phyloP scores from a whole-genome alignment of 768 basidiomycete genomes.

The Lentinula lateritia region DNA sequence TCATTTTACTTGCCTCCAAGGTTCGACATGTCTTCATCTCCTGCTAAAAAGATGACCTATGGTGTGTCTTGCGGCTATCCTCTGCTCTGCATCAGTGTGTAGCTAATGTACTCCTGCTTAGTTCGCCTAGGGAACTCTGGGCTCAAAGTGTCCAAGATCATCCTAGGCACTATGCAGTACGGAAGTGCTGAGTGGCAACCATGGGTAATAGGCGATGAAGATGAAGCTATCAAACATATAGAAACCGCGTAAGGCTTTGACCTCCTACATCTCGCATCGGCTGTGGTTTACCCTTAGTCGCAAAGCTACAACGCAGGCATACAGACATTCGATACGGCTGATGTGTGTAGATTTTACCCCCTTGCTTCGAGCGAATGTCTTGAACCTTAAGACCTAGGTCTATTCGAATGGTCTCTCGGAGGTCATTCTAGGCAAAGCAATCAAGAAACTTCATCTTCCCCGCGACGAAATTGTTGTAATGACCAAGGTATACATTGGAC shows the following conservation, averaged over 20 bases:
- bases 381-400: conserved; percentile 19
- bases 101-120: conserved; percentile 8
- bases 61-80: conserved; percentile 1
- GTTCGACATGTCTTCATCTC: background rate
- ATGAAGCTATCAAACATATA: conserved; percentile 31
- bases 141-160: conserved; percentile 39
- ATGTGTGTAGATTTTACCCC: conserved; percentile 6
- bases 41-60: background rate
- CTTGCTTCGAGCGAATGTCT: conserved; percentile 13
- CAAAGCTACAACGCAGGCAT: conserved; percentile 21
- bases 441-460: conserved; percentile 38
- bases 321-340: conserved; percentile 23
- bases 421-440: conserved; percentile 40
- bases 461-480: conserved; percentile 49
- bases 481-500: conserved; percentile 30
- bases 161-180: conserved; percentile 22
- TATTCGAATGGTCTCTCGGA: conserved; percentile 43
- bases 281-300: background rate
- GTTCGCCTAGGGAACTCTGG: conserved; percentile 43
- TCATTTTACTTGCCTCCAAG: background rate
- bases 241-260: conserved; percentile 14
- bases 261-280: background rate
- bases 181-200: conserved; percentile 24
- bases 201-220: conserved; percentile 32
- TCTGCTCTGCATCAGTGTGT: background rate